Conservation (phyloP, 2,329 filamentous ascomycete genomes). For the Achaetomium macrosporum region DNA sequence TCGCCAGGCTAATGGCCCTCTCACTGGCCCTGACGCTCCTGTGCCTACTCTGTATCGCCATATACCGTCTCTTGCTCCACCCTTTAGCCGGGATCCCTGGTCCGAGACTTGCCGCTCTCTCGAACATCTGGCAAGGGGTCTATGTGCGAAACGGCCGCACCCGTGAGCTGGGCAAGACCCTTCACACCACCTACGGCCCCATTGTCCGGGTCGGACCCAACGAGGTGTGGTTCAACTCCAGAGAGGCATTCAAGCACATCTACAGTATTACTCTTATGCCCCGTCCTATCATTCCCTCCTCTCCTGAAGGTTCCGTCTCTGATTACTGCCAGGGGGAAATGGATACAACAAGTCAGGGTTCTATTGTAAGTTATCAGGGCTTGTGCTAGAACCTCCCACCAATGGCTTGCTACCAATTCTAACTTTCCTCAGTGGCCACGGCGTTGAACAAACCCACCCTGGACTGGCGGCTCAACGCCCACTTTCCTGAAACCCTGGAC, state of each 20-base stretch:
- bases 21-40: neutral
- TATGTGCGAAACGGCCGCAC: conserved; percentile 41
- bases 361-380: conserved; percentile 36
- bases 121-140: conserved; percentile 43
- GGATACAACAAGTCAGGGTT: conserved; percentile 49
- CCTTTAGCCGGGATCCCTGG: conserved; percentile 42
- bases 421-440: conserved; percentile 36
- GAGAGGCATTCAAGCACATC: conserved; percentile 42
- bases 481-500: conserved; percentile 43
- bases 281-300: neutral
- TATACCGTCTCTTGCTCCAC: conserved; percentile 40
- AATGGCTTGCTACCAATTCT: neutral
- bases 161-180: conserved; percentile 34
- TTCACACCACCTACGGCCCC: conserved; percentile 45
- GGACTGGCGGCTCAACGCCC: conserved; percentile 32
- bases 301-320: neutral
- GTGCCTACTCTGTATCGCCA: neutral
- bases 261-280: conserved; percentile 34
- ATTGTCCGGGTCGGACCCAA: conserved; percentile 49
- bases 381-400: neutral
- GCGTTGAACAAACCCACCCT: conserved; percentile 38
- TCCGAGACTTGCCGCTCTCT: conserved; percentile 41
- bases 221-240: conserved; percentile 48
- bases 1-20: neutral
- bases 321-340: conserved; percentile 34